phyloP scores from a whole-genome alignment of 202 grass and related monocot species.

The Alloteropsis angusta region DNA sequence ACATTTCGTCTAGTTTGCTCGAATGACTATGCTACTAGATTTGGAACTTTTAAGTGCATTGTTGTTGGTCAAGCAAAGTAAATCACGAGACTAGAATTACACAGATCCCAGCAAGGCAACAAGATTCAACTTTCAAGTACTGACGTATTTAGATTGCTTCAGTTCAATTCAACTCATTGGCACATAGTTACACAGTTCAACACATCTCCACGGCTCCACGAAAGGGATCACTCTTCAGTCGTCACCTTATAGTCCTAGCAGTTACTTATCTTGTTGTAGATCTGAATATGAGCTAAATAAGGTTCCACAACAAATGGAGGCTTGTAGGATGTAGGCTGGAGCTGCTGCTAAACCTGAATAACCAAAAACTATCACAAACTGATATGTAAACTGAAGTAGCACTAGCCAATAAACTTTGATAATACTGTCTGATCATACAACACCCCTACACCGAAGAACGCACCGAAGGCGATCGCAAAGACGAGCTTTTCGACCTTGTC shows the following conservation, averaged over 20 bases:
- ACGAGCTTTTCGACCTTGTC: background rate
- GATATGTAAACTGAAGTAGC: background rate
- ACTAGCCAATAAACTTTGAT: constrained; percentile 4
- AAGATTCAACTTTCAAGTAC: background rate
- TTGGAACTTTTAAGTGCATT: background rate
- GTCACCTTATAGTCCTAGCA: background rate
- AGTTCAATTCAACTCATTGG: background rate
- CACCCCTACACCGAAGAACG: constrained; percentile 31
- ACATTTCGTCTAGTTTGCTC: background rate
- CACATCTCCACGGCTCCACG: background rate
- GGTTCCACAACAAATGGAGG: background rate
- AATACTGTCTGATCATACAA: constrained; percentile 26
- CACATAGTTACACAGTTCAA: background rate
- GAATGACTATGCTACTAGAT: background rate
- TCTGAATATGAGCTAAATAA: background rate
- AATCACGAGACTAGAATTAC: background rate
- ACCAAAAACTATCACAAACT: background rate
- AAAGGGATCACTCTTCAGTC: background rate
- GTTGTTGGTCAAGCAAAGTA: background rate
- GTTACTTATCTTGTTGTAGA: background rate
- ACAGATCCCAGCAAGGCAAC: background rate
- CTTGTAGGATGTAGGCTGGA: background rate
- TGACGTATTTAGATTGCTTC: background rate
- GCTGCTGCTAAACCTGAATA: background rate
- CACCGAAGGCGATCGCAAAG: constrained; percentile 13